These are phyloP conservation scores for Didymella pomorum DNA, from an alignment of 2,329 filamentous ascomycete genomes.

Conservation along the genomic window DNA sequence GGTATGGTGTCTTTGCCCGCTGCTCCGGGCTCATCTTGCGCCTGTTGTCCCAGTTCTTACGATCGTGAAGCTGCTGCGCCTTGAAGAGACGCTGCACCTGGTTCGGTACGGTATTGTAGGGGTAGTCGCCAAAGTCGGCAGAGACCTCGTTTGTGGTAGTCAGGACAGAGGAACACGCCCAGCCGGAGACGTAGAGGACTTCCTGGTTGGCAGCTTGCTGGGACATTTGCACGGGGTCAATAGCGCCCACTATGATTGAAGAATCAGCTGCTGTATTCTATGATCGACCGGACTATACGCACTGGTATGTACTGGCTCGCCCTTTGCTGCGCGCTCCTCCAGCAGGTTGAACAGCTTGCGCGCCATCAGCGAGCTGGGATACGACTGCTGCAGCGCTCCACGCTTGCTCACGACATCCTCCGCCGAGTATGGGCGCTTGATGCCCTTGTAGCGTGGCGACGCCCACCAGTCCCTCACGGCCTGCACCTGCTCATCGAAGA, in stretches of 20 bases:
- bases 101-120: slow-evolving; percentile 98
- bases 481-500: slow-evolving; percentile 83
- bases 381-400: slow-evolving; percentile 83
- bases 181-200: slow-evolving; percentile 93
- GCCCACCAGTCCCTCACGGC: slow-evolving; percentile 93
- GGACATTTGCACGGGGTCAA: slow-evolving; percentile 99
- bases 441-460: slow-evolving; percentile 82
- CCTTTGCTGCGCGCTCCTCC: slow-evolving; percentile 76
- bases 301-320: slow-evolving; percentile 94
- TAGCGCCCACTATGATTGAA: slow-evolving; percentile 78
- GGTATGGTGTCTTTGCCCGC: slow-evolving; percentile 78
- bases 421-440: slow-evolving; percentile 89
- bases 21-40: slow-evolving; percentile 78
- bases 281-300: slow-evolving; percentile 50
- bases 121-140: slow-evolving; percentile 97
- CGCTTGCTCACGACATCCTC: slow-evolving; percentile 93
- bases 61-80: slow-evolving; percentile 95
- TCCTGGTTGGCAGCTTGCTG: slow-evolving; percentile 97
- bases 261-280: slow-evolving; percentile 41
- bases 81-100: slow-evolving; percentile 96
- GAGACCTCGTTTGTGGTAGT: slow-evolving; percentile 97
- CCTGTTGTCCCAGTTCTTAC: slow-evolving; percentile 89
- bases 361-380: slow-evolving; percentile 93
- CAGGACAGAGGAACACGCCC: slow-evolving; percentile 93
- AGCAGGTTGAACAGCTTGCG: slow-evolving; percentile 92